phyloP scores from a whole-genome alignment of 768 basidiomycete species.

The Plicaturopsis crispa region DNA sequence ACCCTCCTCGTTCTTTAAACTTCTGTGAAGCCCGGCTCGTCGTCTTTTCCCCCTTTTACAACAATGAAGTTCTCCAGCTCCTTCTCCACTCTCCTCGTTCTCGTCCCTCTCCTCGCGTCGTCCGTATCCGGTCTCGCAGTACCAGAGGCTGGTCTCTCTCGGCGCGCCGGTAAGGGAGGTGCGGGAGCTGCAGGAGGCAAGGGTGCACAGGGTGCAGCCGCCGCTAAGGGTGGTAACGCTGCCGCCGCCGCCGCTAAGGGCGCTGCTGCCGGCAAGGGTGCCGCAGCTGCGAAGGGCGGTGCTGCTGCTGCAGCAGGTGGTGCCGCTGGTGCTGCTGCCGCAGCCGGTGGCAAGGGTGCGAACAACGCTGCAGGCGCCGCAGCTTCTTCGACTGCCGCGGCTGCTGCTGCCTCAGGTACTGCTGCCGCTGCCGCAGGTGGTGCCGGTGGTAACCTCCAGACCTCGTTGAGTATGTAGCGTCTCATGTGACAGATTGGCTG shows the following conservation, averaged over 20 bases:
- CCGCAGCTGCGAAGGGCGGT: slow-evolving; percentile 8
- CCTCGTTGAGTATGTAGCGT: slow-evolving; percentile 18
- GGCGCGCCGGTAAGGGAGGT: not conserved
- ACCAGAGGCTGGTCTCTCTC: slow-evolving; percentile 11
- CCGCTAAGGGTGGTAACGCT: slow-evolving; percentile 13
- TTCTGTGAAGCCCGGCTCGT: slow-evolving; percentile 36
- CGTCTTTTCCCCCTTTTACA: slow-evolving; percentile 14
- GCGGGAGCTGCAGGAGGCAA: slow-evolving; percentile 7
- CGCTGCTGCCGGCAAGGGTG: slow-evolving; percentile 7
- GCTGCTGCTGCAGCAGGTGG: slow-evolving; percentile 7
- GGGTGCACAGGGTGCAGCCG: slow-evolving; percentile 6
- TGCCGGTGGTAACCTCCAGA: slow-evolving; percentile 31
- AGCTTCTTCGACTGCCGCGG: slow-evolving; percentile 8
- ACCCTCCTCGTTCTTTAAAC: slow-evolving; percentile 29
- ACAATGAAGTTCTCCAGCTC: slow-evolving; percentile 45
- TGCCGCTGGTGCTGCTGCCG: slow-evolving; percentile 7
- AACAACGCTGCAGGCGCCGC: slow-evolving; percentile 9
- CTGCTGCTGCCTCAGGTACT: slow-evolving; percentile 9
- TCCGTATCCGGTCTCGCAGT: slow-evolving; percentile 22
- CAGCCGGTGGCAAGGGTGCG: slow-evolving; percentile 10
- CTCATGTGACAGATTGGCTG: slow-evolving; percentile 10
- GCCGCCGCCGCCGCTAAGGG: slow-evolving; percentile 10
- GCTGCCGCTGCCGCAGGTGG: slow-evolving; percentile 7
- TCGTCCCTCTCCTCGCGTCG: slow-evolving; percentile 29
- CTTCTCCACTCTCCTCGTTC: slow-evolving; percentile 29